Conservation (phyloP, 345 rosid species). For the thale cress (Arabidopsis thaliana) region DNA sequence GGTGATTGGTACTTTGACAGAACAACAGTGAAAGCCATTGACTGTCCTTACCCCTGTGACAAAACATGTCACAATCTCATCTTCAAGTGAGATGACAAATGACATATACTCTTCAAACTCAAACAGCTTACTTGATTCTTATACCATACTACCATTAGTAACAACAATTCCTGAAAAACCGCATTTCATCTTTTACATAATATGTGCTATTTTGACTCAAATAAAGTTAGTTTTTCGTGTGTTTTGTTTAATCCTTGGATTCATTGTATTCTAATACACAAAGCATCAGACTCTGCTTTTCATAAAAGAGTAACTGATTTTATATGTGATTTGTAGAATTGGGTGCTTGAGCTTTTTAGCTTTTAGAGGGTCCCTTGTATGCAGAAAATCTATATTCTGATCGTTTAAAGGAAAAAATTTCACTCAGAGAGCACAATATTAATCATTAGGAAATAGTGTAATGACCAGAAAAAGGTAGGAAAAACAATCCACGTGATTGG, state of each 20-base stretch:
- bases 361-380: slow-evolving; percentile 22
- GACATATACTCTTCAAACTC: neutral
- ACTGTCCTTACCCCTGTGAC: slow-evolving; percentile 50
- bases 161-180: neutral
- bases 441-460: slow-evolving; percentile 1
- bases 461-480: neutral
- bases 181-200: neutral
- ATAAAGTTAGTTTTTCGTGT: neutral
- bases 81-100: slow-evolving; percentile 26
- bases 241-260: neutral
- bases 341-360: slow-evolving; percentile 26
- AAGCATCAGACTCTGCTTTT: slow-evolving; percentile 25
- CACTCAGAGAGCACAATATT: neutral
- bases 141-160: slow-evolving; percentile 17
- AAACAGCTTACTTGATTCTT: slow-evolving; percentile 31
- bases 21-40: slow-evolving; percentile 40
- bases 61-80: slow-evolving; percentile 47
- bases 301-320: slow-evolving; percentile 7
- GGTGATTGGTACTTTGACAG: slow-evolving; percentile 50
- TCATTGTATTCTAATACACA: slow-evolving; percentile 16
- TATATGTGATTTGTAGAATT: neutral
- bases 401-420: neutral
- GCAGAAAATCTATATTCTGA: neutral
- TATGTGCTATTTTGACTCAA: neutral
- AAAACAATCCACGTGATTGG: slow-evolving; percentile 21